These are phyloP conservation scores for Coprinopsis strossmayeri DNA, from an alignment of 768 basidiomycete species.

Conservation along the genomic window DNA sequence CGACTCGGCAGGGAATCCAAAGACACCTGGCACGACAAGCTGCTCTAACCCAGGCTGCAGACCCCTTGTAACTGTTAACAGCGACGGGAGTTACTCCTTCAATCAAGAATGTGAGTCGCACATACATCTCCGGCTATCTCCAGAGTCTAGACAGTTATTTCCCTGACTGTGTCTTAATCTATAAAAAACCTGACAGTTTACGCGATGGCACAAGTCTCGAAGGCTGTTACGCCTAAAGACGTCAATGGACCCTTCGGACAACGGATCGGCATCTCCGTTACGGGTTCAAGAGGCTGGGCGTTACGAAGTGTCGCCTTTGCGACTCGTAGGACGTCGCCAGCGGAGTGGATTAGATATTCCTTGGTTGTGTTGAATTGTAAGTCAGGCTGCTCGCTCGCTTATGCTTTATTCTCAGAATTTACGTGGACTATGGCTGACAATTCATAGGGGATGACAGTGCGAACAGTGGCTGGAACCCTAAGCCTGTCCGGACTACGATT, in stretches of 20 bases:
- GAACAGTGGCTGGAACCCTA: conserved; percentile 49
- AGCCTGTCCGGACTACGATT: conserved; percentile 52
- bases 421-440: background rate
- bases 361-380: conserved; percentile 70
- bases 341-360: conserved; percentile 60
- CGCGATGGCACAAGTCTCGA: conserved; percentile 68
- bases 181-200: conserved; percentile 40
- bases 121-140: too few species aligned
- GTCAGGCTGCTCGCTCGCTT: conserved; percentile 9
- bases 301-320: conserved; percentile 63
- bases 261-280: conserved; percentile 58
- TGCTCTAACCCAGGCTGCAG: conserved; percentile 61
- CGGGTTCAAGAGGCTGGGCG: conserved; percentile 49
- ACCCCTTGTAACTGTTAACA: conserved; percentile 60
- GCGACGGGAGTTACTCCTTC: conserved; percentile 50
- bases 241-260: conserved; percentile 60
- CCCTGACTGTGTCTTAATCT: background rate
- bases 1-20: conserved; percentile 56
- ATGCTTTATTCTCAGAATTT: background rate
- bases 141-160: conserved; percentile 17
- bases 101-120: conserved; percentile 68
- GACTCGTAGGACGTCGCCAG: conserved; percentile 43
- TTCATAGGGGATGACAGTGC: conserved; percentile 39
- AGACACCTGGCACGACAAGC: conserved; percentile 55
- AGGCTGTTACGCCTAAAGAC: conserved; percentile 67